Evolutionary conservation across 2,329 filamentous ascomycete species (phyloP).

Genomic region (Leptographium galeiforme): DNA sequence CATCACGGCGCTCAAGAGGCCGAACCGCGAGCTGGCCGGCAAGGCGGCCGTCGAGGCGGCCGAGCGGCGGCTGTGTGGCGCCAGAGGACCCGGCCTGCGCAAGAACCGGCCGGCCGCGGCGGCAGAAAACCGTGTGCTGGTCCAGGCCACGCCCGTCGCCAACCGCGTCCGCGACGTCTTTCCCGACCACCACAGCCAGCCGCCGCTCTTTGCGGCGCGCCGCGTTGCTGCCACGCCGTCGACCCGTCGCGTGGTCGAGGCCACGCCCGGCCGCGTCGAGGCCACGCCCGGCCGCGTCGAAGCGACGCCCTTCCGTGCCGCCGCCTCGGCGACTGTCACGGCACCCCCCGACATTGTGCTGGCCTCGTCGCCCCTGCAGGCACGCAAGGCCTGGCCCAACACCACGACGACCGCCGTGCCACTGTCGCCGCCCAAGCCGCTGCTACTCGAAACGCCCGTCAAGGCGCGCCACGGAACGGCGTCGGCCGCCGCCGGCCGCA

Average conservation of each 20-base stretch:
- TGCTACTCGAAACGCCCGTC: constrained; percentile 17
- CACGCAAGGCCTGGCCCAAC: neutral
- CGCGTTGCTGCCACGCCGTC: neutral
- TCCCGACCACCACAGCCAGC: constrained; percentile 1
- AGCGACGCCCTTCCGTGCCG: constrained; percentile 11
- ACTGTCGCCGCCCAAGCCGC: neutral
- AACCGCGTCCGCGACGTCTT: constrained; percentile 40
- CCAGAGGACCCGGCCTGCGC: constrained; percentile 28
- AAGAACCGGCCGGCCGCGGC: constrained; percentile 3
- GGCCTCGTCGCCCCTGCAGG: constrained; percentile 11
- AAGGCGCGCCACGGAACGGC: constrained; percentile 11
- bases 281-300: constrained; percentile 2
- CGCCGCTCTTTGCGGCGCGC: neutral
- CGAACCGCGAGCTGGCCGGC: constrained; percentile 57
- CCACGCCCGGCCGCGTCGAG: neutral
- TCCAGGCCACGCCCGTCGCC: constrained; percentile 45
- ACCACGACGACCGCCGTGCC: no score
- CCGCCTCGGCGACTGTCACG: neutral
- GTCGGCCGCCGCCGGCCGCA: constrained; percentile 14
- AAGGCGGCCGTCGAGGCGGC: constrained; percentile 54
- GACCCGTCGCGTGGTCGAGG: no score
- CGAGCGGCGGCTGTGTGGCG: constrained; percentile 42
- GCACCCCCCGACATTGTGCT: constrained; percentile 4
- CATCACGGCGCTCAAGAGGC: constrained; percentile 60
- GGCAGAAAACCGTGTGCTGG: constrained; percentile 31